Percentiles rank a stretch among this genome's conserved stretches.
Conservation (phyloP, 2,329 filamentous ascomycete species). For the Scedosporium apiospermum region DNA sequence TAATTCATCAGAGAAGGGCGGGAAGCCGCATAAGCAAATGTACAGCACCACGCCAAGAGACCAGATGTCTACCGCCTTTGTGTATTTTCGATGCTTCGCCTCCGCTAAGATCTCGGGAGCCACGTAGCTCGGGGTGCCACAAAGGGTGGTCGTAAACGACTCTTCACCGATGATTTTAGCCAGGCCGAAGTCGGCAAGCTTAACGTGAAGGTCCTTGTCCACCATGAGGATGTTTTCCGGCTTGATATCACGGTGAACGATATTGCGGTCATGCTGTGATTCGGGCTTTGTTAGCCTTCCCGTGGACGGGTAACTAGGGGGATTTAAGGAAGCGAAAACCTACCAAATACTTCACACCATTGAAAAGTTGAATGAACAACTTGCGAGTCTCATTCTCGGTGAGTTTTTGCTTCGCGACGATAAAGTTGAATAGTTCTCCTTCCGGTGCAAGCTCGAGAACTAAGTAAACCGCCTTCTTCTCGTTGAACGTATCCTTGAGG, state of each 20-base stretch:
- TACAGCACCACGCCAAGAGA: slow-evolving; percentile 96
- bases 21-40: slow-evolving; percentile 94
- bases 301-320: no score
- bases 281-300: not conserved
- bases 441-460: slow-evolving; percentile 84
- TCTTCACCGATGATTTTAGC: slow-evolving; percentile 98
- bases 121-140: slow-evolving; percentile 95
- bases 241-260: slow-evolving; percentile 96
- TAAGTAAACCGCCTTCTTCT: slow-evolving; percentile 81
- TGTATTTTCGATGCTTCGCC: slow-evolving; percentile 75
- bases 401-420: slow-evolving; percentile 83
- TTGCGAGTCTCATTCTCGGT: slow-evolving; percentile 76
- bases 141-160: slow-evolving; percentile 92
- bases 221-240: slow-evolving; percentile 90
- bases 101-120: slow-evolving; percentile 91
- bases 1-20: slow-evolving; percentile 92
- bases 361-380: slow-evolving; percentile 83
- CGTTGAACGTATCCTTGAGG: slow-evolving; percentile 90
- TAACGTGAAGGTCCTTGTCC: slow-evolving; percentile 77
- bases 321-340: slow-evolving; percentile 20
- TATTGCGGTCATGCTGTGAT: slow-evolving; percentile 81
- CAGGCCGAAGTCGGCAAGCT: slow-evolving; percentile 91
- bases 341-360: slow-evolving; percentile 92
- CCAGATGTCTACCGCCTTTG: slow-evolving; percentile 92
- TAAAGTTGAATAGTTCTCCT: slow-evolving; percentile 92